A percentile compares a stretch with the other conserved stretches of the same genome.
These are phyloP conservation scores for Vigna unguiculata DNA, from an alignment of 306 rosid genomes.

Conservation along the genomic window DNA sequence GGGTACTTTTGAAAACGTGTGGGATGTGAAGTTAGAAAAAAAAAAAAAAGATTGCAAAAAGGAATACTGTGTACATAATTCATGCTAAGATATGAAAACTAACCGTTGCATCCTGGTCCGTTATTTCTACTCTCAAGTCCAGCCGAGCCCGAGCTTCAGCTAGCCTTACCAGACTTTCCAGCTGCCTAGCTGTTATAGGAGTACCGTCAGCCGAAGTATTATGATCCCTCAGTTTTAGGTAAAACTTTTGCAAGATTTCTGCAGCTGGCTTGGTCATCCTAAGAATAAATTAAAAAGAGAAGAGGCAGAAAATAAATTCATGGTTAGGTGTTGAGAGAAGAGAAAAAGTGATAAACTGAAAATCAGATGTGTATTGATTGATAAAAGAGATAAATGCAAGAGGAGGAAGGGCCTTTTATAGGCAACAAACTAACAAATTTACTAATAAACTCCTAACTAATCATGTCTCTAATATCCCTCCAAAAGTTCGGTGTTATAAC, in stretches of 20 bases:
- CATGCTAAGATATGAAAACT: constrained; percentile 41
- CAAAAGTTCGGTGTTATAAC: too few species aligned
- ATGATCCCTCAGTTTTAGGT: constrained; percentile 80
- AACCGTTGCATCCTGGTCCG: constrained; percentile 88
- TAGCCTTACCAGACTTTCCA: constrained; percentile 94
- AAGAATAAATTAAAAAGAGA: constrained; percentile 42
- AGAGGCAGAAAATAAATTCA: constrained; percentile 13
- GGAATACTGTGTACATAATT: neutral
- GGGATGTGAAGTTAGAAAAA: neutral
- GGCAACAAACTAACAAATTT: too few species aligned
- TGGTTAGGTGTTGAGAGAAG: too few species aligned
- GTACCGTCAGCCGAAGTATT: constrained; percentile 86
- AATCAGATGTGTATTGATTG: too few species aligned
- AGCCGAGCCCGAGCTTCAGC: constrained; percentile 95
- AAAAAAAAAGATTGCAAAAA: neutral
- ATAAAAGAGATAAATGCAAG: too few species aligned
- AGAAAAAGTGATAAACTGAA: too few species aligned
- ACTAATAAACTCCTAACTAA: too few species aligned
- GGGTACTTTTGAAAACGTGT: neutral
- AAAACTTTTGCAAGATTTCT: constrained; percentile 86
- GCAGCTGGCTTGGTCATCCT: constrained; percentile 95
- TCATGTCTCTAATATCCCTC: too few species aligned
- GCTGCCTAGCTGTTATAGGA: constrained; percentile 96
- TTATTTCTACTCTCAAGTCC: constrained; percentile 88
- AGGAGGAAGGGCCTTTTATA: too few species aligned